Evolutionary conservation across 192 early-diverging fungal genomes (phyloP).

Genomic region (Allomyces macrogynus): DNA sequence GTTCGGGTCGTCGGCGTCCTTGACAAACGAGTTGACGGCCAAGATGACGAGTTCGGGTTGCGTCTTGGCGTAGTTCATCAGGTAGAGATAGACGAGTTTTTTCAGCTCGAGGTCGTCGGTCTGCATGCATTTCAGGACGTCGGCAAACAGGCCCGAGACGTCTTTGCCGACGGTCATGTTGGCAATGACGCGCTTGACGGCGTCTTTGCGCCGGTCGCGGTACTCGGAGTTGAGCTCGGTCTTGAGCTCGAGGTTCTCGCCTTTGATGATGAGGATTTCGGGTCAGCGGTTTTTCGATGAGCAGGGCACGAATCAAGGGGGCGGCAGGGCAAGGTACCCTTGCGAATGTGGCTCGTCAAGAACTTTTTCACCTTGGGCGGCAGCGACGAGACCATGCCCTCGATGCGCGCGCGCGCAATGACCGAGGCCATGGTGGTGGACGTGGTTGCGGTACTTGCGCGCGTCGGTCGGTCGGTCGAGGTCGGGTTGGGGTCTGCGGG

Average conservation of each 20-base stretch:
- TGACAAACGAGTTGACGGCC: constrained; percentile 94
- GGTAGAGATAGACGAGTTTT: constrained; percentile 91
- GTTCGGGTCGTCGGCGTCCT: constrained; percentile 87
- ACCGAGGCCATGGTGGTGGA: neutral
- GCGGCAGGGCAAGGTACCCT: neutral
- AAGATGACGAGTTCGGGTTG: constrained; percentile 92
- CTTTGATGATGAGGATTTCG: too few relatives aligned
- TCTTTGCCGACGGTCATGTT: constrained; percentile 99
- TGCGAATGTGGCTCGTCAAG: neutral
- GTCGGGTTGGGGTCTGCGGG: too few relatives aligned
- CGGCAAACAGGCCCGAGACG: constrained; percentile 81
- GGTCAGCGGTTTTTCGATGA: too few relatives aligned
- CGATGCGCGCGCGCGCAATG: neutral
- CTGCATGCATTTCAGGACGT: constrained; percentile 98
- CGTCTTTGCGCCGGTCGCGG: constrained; percentile 84
- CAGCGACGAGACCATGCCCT: neutral
- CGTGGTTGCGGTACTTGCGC: too few relatives aligned
- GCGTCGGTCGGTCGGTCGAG: too few relatives aligned
- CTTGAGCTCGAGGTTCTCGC: constrained; percentile 95
- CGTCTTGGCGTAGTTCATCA: constrained; percentile 94
- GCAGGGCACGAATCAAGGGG: too few relatives aligned
- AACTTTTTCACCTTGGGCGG: neutral
- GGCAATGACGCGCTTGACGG: constrained; percentile 95
- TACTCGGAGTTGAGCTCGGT: constrained; percentile 95
- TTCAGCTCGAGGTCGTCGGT: constrained; percentile 95